These are phyloP conservation scores for Chlamydomonas sphaeroides DNA, from an alignment of 139 green algal genomes.

Conservation along the genomic window DNA sequence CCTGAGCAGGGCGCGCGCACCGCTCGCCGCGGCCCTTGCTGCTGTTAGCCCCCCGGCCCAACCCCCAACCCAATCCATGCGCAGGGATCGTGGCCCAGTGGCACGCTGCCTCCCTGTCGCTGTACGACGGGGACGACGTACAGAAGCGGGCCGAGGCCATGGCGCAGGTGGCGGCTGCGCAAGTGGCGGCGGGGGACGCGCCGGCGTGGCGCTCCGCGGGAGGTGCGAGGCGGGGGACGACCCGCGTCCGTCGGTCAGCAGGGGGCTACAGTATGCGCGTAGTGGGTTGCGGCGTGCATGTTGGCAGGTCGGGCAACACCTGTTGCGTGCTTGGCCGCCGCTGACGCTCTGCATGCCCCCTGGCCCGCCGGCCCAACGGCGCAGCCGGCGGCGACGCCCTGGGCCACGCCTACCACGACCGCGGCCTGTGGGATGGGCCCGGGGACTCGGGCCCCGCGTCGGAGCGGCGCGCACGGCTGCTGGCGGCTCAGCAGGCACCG, in stretches of 20 bases:
- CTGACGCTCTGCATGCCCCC: background rate
- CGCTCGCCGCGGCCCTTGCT: too few species aligned
- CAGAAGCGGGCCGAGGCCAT: conserved; percentile 16
- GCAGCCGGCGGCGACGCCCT: background rate
- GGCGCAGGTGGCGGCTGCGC: conserved; percentile 19
- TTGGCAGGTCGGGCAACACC: too few species aligned
- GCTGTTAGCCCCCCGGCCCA: too few species aligned
- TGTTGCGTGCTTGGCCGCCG: too few species aligned
- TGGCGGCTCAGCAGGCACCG: too few species aligned
- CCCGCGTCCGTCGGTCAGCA: too few species aligned
- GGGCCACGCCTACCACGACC: background rate
- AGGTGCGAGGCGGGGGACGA: background rate
- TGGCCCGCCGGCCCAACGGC: background rate
- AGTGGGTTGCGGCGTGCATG: too few species aligned
- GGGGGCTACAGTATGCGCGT: too few species aligned
- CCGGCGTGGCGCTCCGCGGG: conserved; percentile 10
- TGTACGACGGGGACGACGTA: conserved; percentile 23
- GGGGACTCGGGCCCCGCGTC: too few species aligned
- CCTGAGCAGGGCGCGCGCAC: too few species aligned
- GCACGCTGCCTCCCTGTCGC: conserved; percentile 6
- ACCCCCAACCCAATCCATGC: too few species aligned
- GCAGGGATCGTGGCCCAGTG: conserved; percentile 8
- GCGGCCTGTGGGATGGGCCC: conserved; percentile 2
- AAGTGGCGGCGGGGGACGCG: background rate
- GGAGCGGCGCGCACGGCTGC: too few species aligned